phyloP scores from a whole-genome alignment of 2,329 filamentous ascomycete species.

The Cryoendolithus antarcticus region DNA sequence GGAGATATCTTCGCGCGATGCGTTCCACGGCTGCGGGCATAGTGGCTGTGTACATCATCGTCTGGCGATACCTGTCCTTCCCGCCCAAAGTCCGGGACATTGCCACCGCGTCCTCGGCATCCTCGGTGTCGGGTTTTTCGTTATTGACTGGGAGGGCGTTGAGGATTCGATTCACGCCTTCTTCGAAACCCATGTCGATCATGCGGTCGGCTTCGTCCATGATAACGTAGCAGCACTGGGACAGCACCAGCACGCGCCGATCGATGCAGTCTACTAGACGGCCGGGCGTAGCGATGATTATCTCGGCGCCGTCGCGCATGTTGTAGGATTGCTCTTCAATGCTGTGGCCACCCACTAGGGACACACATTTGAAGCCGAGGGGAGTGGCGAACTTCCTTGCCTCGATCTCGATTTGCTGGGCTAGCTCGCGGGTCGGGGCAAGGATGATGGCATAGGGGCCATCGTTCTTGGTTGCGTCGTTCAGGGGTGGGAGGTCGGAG shows the following conservation, averaged over 20 bases:
- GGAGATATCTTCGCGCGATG: conserved; percentile 93
- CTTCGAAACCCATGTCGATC: conserved; percentile 97
- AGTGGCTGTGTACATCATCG: conserved; percentile 99
- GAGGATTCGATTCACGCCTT: conserved; percentile 93
- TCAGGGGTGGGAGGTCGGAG: conserved; percentile 71
- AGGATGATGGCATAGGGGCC: conserved; percentile 96
- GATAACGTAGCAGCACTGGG: conserved; percentile 96
- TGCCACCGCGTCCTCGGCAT: conserved; percentile 71
- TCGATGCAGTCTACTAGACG: conserved; percentile 96
- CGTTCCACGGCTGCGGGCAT: conserved; percentile 89
- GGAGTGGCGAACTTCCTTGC: conserved; percentile 84
- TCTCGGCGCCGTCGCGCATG: conserved; percentile 84
- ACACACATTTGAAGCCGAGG: conserved; percentile 86
- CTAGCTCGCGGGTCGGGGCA: conserved; percentile 90
- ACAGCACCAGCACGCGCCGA: conserved; percentile 75
- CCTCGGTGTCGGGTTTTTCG: conserved; percentile 88
- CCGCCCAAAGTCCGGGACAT: conserved; percentile 71
- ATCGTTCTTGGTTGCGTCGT: conserved; percentile 79
- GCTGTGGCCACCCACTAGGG: conserved; percentile 93
- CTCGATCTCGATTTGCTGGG: conserved; percentile 92
- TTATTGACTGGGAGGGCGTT: conserved; percentile 85
- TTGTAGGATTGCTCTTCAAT: conserved; percentile 89
- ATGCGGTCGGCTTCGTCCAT: conserved; percentile 99
- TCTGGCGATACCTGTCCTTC: conserved; percentile 78
- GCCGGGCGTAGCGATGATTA: conserved; percentile 95